Percentiles rank a stretch among this genome's conserved stretches.
Evolutionary conservation across 1,284 basidiomycete genomes (phyloP).

Genomic region (Sporisorium graminicola): DNA sequence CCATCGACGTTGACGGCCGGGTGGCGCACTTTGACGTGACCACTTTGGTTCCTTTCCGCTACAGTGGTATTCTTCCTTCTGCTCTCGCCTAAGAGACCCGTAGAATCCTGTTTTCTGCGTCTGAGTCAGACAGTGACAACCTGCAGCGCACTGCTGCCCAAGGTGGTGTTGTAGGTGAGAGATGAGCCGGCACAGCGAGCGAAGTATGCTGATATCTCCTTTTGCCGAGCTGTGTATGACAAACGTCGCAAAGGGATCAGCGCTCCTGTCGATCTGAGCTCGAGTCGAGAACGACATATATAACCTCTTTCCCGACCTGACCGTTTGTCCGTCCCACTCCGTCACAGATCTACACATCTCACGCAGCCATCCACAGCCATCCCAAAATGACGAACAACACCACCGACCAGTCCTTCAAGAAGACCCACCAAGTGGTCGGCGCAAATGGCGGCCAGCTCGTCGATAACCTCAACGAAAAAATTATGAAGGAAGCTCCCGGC

Average conservation of each 20-base stretch:
- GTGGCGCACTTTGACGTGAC: conserved; percentile 35
- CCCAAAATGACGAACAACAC: conserved; percentile 38
- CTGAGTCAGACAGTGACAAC: conserved; percentile 6
- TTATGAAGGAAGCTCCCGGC: conserved; percentile 46
- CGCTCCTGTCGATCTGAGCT: neutral
- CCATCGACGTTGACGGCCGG: conserved; percentile 23
- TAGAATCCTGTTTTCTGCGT: no score
- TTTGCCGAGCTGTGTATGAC: conserved; percentile 8
- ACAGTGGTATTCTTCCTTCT: neutral
- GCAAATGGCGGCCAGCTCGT: conserved; percentile 40
- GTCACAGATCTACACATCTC: neutral
- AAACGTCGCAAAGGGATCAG: neutral
- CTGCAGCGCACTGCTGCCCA: neutral
- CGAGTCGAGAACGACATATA: neutral
- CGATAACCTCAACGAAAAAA: conserved; percentile 47
- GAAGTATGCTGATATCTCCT: neutral
- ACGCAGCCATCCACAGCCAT: neutral
- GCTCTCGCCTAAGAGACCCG: neutral
- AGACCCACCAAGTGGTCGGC: conserved; percentile 51
- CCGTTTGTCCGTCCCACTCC: neutral
- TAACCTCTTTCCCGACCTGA: neutral
- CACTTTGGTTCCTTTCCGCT: neutral
- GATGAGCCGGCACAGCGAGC: neutral
- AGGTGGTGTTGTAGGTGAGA: no score
- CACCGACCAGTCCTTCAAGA: conserved; percentile 48